These are phyloP conservation scores for Aureobasidium sp. DNA, from an alignment of 2,329 filamentous ascomycete species.

Conservation along the genomic window DNA sequence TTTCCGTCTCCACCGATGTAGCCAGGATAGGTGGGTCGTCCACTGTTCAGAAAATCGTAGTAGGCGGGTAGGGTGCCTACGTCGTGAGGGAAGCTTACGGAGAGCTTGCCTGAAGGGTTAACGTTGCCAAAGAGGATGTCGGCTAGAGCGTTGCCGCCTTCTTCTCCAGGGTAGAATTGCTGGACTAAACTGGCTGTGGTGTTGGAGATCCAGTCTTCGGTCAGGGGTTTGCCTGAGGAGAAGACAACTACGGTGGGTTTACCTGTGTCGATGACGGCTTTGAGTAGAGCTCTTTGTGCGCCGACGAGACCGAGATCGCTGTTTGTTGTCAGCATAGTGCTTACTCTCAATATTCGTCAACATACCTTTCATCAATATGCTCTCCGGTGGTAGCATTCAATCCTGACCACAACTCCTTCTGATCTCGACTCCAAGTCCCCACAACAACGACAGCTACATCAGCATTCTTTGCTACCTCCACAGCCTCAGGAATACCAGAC, in stretches of 20 bases:
- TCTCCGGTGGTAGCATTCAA: constrained; percentile 81
- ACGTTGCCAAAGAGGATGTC: constrained; percentile 71
- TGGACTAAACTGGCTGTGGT: constrained; percentile 72
- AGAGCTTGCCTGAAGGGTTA: constrained; percentile 72
- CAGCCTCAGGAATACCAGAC: constrained; percentile 71
- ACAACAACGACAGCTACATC: constrained; percentile 80
- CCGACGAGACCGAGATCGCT: constrained; percentile 68
- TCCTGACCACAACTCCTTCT: constrained; percentile 74
- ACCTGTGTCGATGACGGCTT: constrained; percentile 72
- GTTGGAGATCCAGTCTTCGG: constrained; percentile 76
- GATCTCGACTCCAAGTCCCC: constrained; percentile 80
- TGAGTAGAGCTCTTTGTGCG: constrained; percentile 72
- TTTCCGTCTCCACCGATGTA: constrained; percentile 63
- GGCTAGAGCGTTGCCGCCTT: constrained; percentile 72
- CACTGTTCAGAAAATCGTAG: constrained; percentile 78
- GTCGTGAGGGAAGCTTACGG: constrained; percentile 72
- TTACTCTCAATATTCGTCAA: constrained; percentile 76
- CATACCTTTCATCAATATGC: constrained; percentile 71
- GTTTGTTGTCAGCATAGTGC: constrained; percentile 76
- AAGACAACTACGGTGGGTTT: constrained; percentile 75
- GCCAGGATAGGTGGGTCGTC: constrained; percentile 62
- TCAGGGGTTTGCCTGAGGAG: constrained; percentile 76
- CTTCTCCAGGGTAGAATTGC: constrained; percentile 78
- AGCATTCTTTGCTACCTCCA: constrained; percentile 70
- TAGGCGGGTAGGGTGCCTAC: constrained; percentile 74